A percentile compares a stretch with the other conserved stretches of the same genome.
Conservation (phyloP, 2,329 filamentous ascomycete genomes). For the Trichoderma sp. region DNA sequence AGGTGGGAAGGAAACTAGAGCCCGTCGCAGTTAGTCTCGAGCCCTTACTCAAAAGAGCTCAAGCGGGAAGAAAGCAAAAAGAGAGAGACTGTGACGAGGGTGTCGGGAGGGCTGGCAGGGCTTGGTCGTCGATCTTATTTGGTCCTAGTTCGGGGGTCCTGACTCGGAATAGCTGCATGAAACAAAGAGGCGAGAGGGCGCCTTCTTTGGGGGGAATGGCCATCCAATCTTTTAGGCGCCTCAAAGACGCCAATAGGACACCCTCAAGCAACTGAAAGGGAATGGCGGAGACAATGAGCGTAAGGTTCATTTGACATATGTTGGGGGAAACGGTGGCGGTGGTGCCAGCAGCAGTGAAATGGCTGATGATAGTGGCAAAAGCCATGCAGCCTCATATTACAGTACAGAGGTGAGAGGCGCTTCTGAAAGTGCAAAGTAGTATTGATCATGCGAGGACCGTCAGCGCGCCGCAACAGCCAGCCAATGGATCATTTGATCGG, state of each 20-base stretch:
- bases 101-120: neutral
- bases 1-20: neutral
- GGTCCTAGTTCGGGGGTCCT: slow-evolving; percentile 6
- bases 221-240: neutral
- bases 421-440: neutral
- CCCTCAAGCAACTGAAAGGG: neutral
- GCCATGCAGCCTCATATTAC: neutral
- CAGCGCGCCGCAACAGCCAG: neutral
- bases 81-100: neutral
- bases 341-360: neutral
- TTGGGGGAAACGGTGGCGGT: neutral
- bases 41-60: neutral
- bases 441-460: neutral
- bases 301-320: neutral
- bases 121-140: slow-evolving; percentile 19
- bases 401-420: neutral
- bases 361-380: neutral
- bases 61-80: neutral
- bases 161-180: slow-evolving; percentile 18
- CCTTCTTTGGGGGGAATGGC: slow-evolving; percentile 1
- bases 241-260: neutral
- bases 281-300: neutral
- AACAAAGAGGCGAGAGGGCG: neutral
- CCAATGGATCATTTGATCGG: neutral
- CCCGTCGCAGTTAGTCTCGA: neutral